These are phyloP conservation scores for Phoma sp. DNA, from an alignment of 2,329 filamentous ascomycete species.

Conservation along the genomic window DNA sequence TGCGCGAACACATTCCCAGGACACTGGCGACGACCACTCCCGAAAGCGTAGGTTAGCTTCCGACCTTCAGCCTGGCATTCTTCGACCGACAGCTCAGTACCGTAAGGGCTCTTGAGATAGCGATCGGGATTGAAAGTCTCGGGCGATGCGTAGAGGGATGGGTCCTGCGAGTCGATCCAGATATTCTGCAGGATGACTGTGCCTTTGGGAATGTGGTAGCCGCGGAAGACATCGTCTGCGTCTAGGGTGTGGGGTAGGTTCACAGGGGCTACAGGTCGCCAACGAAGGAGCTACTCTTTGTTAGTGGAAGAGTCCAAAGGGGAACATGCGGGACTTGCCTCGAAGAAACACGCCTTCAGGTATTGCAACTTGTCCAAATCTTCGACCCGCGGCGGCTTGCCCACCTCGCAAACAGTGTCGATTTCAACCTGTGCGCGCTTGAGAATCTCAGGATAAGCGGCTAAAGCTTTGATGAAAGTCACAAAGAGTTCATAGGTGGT, in stretches of 20 bases:
- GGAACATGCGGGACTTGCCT: neutral
- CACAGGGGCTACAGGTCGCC: conserved; percentile 46
- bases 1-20: conserved; percentile 7
- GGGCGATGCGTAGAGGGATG: neutral
- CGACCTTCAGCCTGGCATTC: conserved; percentile 3
- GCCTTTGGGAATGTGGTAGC: conserved; percentile 55
- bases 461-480: conserved; percentile 15
- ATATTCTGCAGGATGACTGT: conserved; percentile 13
- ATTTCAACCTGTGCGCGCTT: conserved; percentile 25
- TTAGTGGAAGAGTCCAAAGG: conserved; percentile 6
- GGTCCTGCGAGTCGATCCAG: conserved; percentile 5
- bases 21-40: conserved; percentile 5
- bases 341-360: conserved; percentile 22
- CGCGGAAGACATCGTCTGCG: conserved; percentile 55
- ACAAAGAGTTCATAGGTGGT: conserved; percentile 21
- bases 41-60: neutral
- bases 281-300: conserved; percentile 33
- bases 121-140: neutral
- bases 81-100: neutral
- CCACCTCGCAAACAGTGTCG: conserved; percentile 20
- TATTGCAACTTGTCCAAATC: conserved; percentile 37
- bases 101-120: conserved; percentile 5
- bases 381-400: conserved; percentile 22
- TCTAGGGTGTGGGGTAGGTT: conserved; percentile 52
- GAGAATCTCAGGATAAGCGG: conserved; percentile 17